These are phyloP conservation scores for Fusarium sulawesiense DNA, from an alignment of 2,329 filamentous ascomycete genomes.

Conservation along the genomic window DNA sequence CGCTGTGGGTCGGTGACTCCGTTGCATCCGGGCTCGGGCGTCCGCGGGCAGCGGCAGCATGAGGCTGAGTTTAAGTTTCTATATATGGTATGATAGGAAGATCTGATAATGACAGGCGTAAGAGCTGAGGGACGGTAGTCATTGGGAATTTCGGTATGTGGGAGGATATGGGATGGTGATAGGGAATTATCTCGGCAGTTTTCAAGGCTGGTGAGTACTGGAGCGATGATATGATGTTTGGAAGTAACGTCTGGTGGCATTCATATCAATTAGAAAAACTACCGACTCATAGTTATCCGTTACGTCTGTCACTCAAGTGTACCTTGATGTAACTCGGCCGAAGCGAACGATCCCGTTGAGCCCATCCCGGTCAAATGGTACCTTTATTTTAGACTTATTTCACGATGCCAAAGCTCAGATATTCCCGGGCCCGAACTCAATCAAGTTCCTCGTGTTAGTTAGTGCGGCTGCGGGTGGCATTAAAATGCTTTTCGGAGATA, in stretches of 20 bases:
- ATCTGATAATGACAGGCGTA: background rate
- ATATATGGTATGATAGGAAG: background rate
- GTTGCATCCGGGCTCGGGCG: constrained; percentile 1
- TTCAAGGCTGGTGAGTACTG: background rate
- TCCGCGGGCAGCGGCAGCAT: constrained; percentile 6
- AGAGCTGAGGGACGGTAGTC: background rate
- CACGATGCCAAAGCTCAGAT: background rate
- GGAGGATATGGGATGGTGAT: background rate
- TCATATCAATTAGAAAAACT: background rate
- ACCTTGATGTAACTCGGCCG: background rate
- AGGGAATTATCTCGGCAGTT: background rate
- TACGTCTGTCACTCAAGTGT: background rate
- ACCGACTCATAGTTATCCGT: background rate
- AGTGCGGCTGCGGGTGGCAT: background rate
- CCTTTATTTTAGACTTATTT: background rate
- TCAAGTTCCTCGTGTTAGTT: background rate
- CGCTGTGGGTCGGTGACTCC: constrained; percentile 6
- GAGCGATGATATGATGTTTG: background rate
- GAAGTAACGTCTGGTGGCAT: background rate
- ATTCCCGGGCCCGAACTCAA: background rate
- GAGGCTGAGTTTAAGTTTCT: constrained; percentile 5
- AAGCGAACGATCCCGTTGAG: background rate
- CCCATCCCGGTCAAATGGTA: background rate
- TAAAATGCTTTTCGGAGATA: background rate
- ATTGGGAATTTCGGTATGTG: background rate